Evolutionary conservation across 2,329 filamentous ascomycete species (phyloP), one percentile per base, ranked within the genome.

Genomic region (Thelonectria blattea): DNA sequence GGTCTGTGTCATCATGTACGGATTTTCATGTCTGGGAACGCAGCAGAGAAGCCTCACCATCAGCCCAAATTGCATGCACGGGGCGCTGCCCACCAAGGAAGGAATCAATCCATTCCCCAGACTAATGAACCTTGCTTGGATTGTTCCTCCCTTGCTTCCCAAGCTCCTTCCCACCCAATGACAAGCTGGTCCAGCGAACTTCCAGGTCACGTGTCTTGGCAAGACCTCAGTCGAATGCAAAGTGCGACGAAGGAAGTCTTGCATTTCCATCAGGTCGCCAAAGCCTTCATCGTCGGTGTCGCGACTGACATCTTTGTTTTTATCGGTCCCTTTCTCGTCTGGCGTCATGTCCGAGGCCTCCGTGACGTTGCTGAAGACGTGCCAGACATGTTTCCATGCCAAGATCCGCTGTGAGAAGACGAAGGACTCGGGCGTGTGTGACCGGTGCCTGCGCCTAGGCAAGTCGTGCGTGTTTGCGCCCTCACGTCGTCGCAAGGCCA

Each of bases 321-420:
- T 3, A 37, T 37, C 34, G 4, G 34, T 37, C 34, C 34, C 34
- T 37, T 34, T 32, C 34, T 24, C 43, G 48, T 27, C 42, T n/a
- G 42, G 30, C 56, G 56, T 41, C 48, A 58, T 58, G 56, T 52
- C 56, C 56, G 56, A 58, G 42, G 56, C 41, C 46, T 32, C 56
- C 41, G 55, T 51, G 48, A 17, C 56, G 11, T 48, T 70, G 45
- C 61, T 70, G 34, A 75, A 74, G 53, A 76, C 74, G 8, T 76
- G 74, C 43, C 73, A 74, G 59, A 72, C 72, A 20, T 75, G 74
- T 58, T 74, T 73, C 54, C 71, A 73, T 22, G 74, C 73, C 53
- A 75, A 75, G 46, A 76, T 76, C n/a, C 65, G 72, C 15, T 75
- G 74, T 57, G 68, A 73, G 46, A 74, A 72, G 42, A 71, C 74